Percentiles rank a stretch among this genome's conserved stretches.
These are phyloP conservation scores for Talaromyces sp. DNA, from an alignment of 2,329 filamentous ascomycete genomes.

Conservation along the genomic window DNA sequence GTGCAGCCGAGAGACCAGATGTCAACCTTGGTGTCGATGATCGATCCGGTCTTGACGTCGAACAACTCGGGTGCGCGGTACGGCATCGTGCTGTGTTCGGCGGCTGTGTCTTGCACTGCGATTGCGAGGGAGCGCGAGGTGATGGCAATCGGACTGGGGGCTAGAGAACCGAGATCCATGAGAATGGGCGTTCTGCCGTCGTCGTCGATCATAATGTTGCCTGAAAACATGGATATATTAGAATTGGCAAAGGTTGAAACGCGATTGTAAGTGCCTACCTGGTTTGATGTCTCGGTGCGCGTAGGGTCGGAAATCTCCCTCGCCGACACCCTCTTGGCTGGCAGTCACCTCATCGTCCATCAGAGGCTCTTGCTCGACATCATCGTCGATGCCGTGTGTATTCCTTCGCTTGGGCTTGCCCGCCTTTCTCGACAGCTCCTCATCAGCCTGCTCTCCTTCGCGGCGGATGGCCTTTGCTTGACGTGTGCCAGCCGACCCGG, in stretches of 20 bases:
- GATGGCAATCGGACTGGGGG: slow-evolving; percentile 79
- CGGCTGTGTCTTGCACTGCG: slow-evolving; percentile 87
- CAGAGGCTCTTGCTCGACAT: slow-evolving; percentile 74
- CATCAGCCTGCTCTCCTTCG: slow-evolving; percentile 53
- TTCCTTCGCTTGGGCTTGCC: slow-evolving; percentile 34
- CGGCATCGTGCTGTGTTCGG: slow-evolving; percentile 96
- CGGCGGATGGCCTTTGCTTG: slow-evolving; percentile 52
- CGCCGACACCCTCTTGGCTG: slow-evolving; percentile 62
- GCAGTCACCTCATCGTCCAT: slow-evolving; percentile 72
- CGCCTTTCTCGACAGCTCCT: slow-evolving; percentile 32
- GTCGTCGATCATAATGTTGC: slow-evolving; percentile 98
- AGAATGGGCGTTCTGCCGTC: slow-evolving; percentile 82
- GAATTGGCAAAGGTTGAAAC: neutral
- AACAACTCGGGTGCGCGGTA: slow-evolving; percentile 97
- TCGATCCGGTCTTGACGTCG: slow-evolving; percentile 87
- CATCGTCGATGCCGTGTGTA: slow-evolving; percentile 47
- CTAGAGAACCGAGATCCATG: slow-evolving; percentile 94
- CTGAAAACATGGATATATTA: slow-evolving; percentile 25
- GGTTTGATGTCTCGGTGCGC: slow-evolving; percentile 97
- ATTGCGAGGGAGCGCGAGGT: slow-evolving; percentile 86
- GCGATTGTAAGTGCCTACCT: slow-evolving; percentile 49
- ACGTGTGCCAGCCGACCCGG: slow-evolving; percentile 48
- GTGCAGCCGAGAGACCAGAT: slow-evolving; percentile 98
- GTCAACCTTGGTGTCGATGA: slow-evolving; percentile 93
- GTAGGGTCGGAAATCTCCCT: slow-evolving; percentile 71